Base-by-base conservation (phyloP, 768 basidiomycete genomes). In the Trametes elegans region DNA sequence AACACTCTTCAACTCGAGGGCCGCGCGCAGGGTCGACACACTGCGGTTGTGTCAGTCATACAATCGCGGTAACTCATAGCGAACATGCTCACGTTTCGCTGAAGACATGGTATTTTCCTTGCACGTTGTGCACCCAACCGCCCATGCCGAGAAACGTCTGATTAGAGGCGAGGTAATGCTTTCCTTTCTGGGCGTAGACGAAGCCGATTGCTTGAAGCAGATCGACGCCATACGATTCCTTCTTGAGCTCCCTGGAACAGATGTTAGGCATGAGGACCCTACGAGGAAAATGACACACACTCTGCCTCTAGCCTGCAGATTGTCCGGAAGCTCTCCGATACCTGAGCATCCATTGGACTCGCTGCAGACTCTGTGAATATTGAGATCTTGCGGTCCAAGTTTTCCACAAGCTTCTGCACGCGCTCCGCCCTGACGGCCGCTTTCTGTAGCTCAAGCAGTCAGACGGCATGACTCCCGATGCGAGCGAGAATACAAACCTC, bases 91-190 rank as follows among this genome's bases (percentile, higher is more conserved):
- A 90, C 89, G 91, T 93, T 74, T 94, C 92, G 67, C 90, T 93
- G 70, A 96, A 90, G 16, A 94, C 88, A 65, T 95, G 92, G 45
- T 93, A 94, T 72, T 92, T 93, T 11, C 89, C 90, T 68, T 92
- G 90, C 3, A 93, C 90, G 51, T 91, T 91, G 69, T 95, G 93
- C 54, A 95, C 68, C 93, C 93, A 96, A 7, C 93, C 93, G 11
- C 93, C 93, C 14, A 96, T 86, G 24, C 93, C 93, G 44, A 93
- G 75, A 10, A 82, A 74, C 0, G 84, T 76, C 76, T 83, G 60
- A 71, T 82, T 76, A 16, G 88, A 84, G 0, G 92, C 93, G 0
- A 90, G 78, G 64, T 85, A 85, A 32, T 93, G 90, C 66, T 90
- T 93, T 6, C 87, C 83, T 68, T 93, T 95, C 24, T 87, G 79